Conservation (phyloP, 805 yeast species). For the Candida xyloterini region DNA sequence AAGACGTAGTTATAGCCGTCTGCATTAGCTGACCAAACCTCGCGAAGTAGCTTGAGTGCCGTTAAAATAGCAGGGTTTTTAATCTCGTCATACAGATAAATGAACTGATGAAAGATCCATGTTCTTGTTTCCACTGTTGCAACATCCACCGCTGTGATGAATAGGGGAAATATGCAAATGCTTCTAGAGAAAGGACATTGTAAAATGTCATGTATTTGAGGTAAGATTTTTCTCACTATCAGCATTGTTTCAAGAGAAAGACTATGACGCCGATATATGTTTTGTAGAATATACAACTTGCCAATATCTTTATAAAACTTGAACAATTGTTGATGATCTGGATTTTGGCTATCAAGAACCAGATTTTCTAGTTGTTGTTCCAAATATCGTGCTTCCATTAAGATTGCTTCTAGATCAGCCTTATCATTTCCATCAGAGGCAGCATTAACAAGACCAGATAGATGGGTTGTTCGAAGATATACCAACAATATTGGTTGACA, state of each 20-base stretch:
- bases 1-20: slow-evolving; percentile 15
- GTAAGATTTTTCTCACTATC: slow-evolving; percentile 5
- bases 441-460: slow-evolving; percentile 10
- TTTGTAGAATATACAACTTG: slow-evolving; percentile 10
- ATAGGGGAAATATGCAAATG: slow-evolving; percentile 10
- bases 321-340: slow-evolving; percentile 2
- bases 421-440: slow-evolving; percentile 12
- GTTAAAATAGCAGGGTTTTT: slow-evolving; percentile 5
- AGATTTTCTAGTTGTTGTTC: slow-evolving; percentile 3
- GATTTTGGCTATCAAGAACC: background rate
- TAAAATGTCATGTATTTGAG: slow-evolving; percentile 4
- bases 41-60: slow-evolving; percentile 4
- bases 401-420: slow-evolving; percentile 12
- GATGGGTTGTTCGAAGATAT: slow-evolving; percentile 7
- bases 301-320: slow-evolving; percentile 13
- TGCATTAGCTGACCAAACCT: slow-evolving; percentile 13
- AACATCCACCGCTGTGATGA: slow-evolving; percentile 14
- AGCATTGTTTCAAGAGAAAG: slow-evolving; percentile 15
- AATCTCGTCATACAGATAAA: slow-evolving; percentile 5
- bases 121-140: slow-evolving; percentile 17
- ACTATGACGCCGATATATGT: slow-evolving; percentile 14
- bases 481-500: slow-evolving; percentile 7
- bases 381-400: slow-evolving; percentile 14
- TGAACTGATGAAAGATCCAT: slow-evolving; percentile 14
- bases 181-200: background rate